Evolutionary conservation across 2,329 filamentous ascomycete species (phyloP).

Genomic region (Colletotrichum endophyticum): DNA sequence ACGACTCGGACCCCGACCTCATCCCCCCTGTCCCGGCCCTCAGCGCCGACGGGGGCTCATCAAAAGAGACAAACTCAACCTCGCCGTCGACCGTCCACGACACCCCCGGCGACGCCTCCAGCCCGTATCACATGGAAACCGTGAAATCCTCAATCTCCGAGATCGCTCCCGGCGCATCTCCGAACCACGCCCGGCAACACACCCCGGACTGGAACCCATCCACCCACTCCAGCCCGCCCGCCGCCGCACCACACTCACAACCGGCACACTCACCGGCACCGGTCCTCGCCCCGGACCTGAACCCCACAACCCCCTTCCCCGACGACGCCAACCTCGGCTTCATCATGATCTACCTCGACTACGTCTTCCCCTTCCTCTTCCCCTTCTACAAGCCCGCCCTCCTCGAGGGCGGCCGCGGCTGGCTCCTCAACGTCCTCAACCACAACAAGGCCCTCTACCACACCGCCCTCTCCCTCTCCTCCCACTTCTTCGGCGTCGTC

Average conservation of each 20-base stretch:
- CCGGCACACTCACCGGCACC: not conserved
- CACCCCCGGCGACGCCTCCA: constrained; percentile 12
- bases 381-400: constrained; percentile 65
- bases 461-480: constrained; percentile 58
- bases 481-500: constrained; percentile 60
- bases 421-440: constrained; percentile 63
- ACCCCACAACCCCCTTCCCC: not conserved
- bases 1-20: constrained; percentile 5
- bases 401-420: constrained; percentile 61
- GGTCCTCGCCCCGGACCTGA: not conserved
- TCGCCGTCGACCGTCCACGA: constrained; percentile 16
- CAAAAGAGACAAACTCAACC: constrained; percentile 3
- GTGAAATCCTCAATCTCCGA: constrained; percentile 20
- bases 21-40: constrained; percentile 10
- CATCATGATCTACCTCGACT: constrained; percentile 66
- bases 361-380: constrained; percentile 66
- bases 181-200: not conserved
- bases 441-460: constrained; percentile 64
- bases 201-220: constrained; percentile 2
- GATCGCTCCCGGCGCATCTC: constrained; percentile 2
- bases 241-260: not conserved
- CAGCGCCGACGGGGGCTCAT: constrained; percentile 6
- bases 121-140: constrained; percentile 15
- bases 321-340: constrained; percentile 37
- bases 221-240: not conserved